These are phyloP conservation scores for Torulaspora indica DNA, from an alignment of 805 yeast species.

Conservation along the genomic window DNA sequence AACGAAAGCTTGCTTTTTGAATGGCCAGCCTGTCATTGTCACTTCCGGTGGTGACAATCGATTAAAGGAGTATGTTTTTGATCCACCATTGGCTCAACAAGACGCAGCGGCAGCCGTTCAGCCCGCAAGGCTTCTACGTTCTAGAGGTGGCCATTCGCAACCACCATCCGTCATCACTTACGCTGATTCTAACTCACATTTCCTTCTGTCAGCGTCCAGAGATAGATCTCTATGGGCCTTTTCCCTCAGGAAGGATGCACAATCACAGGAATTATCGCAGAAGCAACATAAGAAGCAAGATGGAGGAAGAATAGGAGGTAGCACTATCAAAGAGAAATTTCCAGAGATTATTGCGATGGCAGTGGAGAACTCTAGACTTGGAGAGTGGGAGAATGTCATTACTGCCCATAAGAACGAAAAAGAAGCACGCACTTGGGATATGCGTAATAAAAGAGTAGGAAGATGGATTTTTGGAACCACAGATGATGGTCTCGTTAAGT, in stretches of 20 bases:
- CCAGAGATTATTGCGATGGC: conserved; percentile 72
- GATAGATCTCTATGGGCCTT: conserved; percentile 88
- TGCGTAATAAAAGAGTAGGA: conserved; percentile 74
- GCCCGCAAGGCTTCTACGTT: conserved; percentile 87
- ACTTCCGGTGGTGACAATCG: conserved; percentile 90
- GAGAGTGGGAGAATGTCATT: conserved; percentile 89
- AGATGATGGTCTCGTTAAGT: conserved; percentile 72
- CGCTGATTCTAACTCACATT: conserved; percentile 78
- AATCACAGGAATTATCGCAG: conserved; percentile 89
- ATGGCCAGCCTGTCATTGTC: conserved; percentile 87
- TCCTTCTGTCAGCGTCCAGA: conserved; percentile 75
- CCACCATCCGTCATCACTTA: conserved; percentile 77
- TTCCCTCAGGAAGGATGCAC: conserved; percentile 92
- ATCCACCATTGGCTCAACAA: conserved; percentile 70
- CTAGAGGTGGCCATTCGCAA: conserved; percentile 95
- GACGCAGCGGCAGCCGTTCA: conserved; percentile 53
- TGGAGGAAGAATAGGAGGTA: conserved; percentile 55
- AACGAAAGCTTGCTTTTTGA: conserved; percentile 64
- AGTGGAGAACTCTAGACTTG: conserved; percentile 67
- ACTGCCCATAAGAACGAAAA: conserved; percentile 82
- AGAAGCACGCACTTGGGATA: conserved; percentile 89
- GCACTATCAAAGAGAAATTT: conserved; percentile 59
- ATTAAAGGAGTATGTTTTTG: conserved; percentile 86
- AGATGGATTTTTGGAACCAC: conserved; percentile 62
- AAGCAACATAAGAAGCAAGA: conserved; percentile 46